Evolutionary conservation across 2,329 filamentous ascomycete genomes (phyloP).

Genomic region (Fusarium sp.): DNA sequence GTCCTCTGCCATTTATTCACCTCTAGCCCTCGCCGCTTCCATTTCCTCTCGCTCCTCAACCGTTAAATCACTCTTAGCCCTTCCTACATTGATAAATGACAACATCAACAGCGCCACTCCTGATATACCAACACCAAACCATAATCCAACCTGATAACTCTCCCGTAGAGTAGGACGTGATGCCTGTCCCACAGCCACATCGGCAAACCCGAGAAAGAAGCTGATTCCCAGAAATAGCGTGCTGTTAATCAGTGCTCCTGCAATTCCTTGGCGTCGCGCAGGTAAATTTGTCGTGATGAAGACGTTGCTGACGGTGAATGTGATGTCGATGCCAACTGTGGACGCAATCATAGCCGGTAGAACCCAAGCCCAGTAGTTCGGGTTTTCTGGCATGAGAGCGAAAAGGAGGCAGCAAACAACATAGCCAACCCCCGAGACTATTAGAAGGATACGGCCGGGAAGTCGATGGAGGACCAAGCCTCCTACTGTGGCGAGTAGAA

Average conservation of each 20-base stretch:
- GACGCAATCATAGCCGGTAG: neutral
- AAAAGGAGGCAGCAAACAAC: conserved; percentile 1
- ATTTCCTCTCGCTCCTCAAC: neutral
- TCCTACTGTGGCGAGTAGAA: neutral
- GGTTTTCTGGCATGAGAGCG: neutral
- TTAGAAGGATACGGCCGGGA: conserved; percentile 2
- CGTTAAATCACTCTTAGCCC: conserved; percentile 5
- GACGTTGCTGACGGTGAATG: neutral
- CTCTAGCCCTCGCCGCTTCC: neutral
- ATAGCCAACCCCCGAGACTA: neutral
- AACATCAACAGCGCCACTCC: neutral
- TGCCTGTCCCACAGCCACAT: neutral
- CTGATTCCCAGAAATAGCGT: neutral
- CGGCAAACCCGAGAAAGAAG: conserved; percentile 1
- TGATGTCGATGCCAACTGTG: conserved; percentile 2
- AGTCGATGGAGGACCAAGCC: neutral
- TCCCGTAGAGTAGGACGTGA: neutral
- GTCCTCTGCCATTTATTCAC: neutral
- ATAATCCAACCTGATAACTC: neutral
- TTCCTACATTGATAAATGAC: neutral
- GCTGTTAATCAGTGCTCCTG: neutral
- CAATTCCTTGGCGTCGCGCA: neutral
- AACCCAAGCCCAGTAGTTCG: conserved; percentile 6
- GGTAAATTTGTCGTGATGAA: conserved; percentile 6
- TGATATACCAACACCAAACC: neutral